Evolutionary conservation across 1,139 yeast species (phyloP).

Genomic region (Taphrina wiesneri): DNA sequence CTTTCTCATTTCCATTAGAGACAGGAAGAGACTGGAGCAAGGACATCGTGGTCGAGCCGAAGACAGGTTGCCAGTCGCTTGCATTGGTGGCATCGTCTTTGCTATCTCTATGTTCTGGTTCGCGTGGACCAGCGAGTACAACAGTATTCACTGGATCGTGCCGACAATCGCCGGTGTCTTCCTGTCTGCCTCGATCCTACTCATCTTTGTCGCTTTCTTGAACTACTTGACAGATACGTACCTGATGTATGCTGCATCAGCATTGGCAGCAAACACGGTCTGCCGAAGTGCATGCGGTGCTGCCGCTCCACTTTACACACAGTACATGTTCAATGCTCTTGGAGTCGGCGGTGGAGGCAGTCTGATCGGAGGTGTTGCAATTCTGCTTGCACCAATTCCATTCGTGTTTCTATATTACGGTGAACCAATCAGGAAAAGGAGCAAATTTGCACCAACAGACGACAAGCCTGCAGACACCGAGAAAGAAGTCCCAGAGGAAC

Average conservation of each 20-base stretch:
- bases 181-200: conserved; percentile 38
- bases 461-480: not conserved
- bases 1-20: conserved; percentile 42
- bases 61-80: conserved; percentile 72
- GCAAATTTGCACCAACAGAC: conserved; percentile 57
- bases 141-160: conserved; percentile 40
- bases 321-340: conserved; percentile 51
- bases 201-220: conserved; percentile 49
- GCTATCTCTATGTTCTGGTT: conserved; percentile 54
- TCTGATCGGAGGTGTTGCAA: conserved; percentile 57
- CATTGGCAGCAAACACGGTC: conserved; percentile 69
- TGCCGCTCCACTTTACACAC: conserved; percentile 65
- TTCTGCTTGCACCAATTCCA: conserved; percentile 67
- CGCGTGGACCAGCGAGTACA: conserved; percentile 39
- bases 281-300: conserved; percentile 62
- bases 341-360: conserved; percentile 68
- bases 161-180: conserved; percentile 39
- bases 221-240: conserved; percentile 59
- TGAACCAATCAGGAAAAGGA: conserved; percentile 57
- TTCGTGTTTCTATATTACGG: conserved; percentile 65
- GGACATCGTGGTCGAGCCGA: conserved; percentile 54
- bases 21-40: conserved; percentile 47
- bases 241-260: conserved; percentile 61
- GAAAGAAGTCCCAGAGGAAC: conserved; percentile 12
- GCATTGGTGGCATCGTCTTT: conserved; percentile 64